A percentile compares a stretch with the other conserved stretches of the same genome.
Evolutionary conservation across 139 green algal genomes (phyloP).

Genomic region (Coccomyxa sp.): DNA sequence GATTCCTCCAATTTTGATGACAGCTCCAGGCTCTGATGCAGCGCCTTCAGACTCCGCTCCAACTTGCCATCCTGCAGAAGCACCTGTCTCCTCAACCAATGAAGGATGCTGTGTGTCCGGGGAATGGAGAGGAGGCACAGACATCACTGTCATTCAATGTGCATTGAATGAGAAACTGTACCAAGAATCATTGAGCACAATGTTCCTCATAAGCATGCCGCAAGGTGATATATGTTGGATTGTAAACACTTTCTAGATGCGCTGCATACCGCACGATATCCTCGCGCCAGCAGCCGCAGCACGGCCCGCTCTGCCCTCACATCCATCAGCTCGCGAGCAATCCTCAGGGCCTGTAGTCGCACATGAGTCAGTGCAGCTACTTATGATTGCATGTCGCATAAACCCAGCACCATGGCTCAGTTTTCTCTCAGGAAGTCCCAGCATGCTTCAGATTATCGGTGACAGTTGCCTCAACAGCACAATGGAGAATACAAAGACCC

Average conservation of each 20-base stretch:
- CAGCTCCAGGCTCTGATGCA: conserved; percentile 27
- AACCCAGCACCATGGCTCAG: neutral
- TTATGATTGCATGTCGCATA: too few relatives aligned
- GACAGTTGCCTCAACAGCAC: neutral
- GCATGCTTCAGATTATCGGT: neutral
- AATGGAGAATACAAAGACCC: neutral
- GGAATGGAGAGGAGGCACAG: neutral
- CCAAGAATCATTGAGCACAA: neutral
- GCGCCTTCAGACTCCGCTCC: conserved; percentile 9
- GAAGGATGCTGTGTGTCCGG: neutral
- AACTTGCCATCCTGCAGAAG: conserved; percentile 12
- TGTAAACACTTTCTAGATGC: neutral
- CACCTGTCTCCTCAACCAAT: neutral
- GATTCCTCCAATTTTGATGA: conserved; percentile 26
- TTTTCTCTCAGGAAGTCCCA: neutral
- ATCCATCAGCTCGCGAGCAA: conserved; percentile 27
- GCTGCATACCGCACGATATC: neutral
- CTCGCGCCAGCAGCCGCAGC: conserved; percentile 2
- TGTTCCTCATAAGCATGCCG: neutral
- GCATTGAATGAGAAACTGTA: neutral
- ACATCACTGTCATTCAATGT: neutral
- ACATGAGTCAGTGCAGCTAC: neutral
- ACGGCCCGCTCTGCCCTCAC: conserved; percentile 31
- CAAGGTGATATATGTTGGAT: neutral
- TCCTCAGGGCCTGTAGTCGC: conserved; percentile 10